Base-by-base conservation (phyloP, 805 yeast species). In the Myxozyma mucilagina region DNA sequence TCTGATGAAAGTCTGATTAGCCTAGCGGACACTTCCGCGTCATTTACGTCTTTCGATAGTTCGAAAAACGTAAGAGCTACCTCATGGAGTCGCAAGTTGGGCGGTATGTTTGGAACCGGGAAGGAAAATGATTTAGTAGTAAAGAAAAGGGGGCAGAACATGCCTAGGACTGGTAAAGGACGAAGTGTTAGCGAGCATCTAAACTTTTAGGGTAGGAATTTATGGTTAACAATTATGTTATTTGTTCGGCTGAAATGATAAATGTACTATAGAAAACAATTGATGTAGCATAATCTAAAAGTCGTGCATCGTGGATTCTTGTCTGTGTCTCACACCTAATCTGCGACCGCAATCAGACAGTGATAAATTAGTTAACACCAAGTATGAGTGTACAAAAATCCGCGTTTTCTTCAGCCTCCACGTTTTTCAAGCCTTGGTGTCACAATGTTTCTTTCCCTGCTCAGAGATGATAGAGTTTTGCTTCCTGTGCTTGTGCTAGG, bases 71-170 rank as follows among this genome's bases (percentile, higher is more conserved):
- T 29, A 13, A 44, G 24, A 29, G 13, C 32, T 32, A 7, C 60
- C 11, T 63, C 67, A 3, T 63, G 67, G 67, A 59, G 67, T 44
- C 57, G 58, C 16, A 61, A 61, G 29, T 38, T 63, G 18, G 66
- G 67, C 3, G 50, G 51, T 4, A 56, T 61, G 62, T 63, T 63
- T 45, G 45, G 60, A 13, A 11, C 55, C 10, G 67, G 65, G 14
- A 63, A 63, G 36, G 67, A 63, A 43, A 63, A 63, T 34, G 67
- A 63, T 24, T 35, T 60, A 42, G 8, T 38, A 11, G 44, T 63
- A 11, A 32, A 55, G 3, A 63, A 63, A 39, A 38, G 65, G 9
- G 66, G 66, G 7, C 34, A 49, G n/a, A 31, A n/a, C 38, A 42
- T 16, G 6, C 38, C 35, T 36, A 47, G n/a, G 47, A 31, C 14